phyloP scores from a whole-genome alignment of 163 green algal species.

The Botryococcus braunii region DNA sequence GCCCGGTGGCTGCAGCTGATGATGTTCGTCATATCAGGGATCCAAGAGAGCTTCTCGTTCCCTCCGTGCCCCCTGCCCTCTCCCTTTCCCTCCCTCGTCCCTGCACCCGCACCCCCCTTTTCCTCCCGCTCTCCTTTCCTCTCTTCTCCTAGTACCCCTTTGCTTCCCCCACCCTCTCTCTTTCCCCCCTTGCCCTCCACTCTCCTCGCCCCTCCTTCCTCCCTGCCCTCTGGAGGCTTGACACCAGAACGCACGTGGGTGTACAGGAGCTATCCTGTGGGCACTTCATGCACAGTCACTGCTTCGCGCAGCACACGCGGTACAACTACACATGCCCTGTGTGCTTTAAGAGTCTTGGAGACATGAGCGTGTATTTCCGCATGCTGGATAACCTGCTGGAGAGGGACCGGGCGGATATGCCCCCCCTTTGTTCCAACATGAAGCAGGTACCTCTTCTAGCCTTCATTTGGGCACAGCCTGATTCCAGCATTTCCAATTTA shows the following conservation, averaged over 20 bases:
- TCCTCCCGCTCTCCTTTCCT: too few relatives aligned
- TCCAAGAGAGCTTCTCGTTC: too few relatives aligned
- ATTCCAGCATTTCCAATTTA: background rate
- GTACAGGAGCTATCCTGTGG: conserved; percentile 85
- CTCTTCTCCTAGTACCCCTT: too few relatives aligned
- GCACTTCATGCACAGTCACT: conserved; percentile 97
- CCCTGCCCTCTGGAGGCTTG: too few relatives aligned
- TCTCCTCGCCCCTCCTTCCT: too few relatives aligned
- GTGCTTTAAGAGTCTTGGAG: conserved; percentile 88
- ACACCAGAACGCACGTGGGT: background rate
- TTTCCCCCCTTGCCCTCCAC: too few relatives aligned
- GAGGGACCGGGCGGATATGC: conserved; percentile 52
- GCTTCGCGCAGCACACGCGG: conserved; percentile 83
- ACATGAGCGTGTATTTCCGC: conserved; percentile 95
- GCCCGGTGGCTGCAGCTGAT: too few relatives aligned
- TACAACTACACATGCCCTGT: conserved; percentile 92
- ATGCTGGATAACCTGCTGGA: conserved; percentile 92
- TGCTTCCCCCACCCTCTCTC: too few relatives aligned
- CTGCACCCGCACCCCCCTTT: too few relatives aligned
- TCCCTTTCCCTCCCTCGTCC: too few relatives aligned
- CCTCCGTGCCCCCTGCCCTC: too few relatives aligned
- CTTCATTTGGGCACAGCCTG: background rate
- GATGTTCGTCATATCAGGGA: too few relatives aligned
- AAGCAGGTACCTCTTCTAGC: conserved; percentile 45
- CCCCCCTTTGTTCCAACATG: conserved; percentile 53